Evolutionary conservation across 2,329 filamentous ascomycete species (phyloP).

Genomic region (Plectosphaerella cucumerina): DNA sequence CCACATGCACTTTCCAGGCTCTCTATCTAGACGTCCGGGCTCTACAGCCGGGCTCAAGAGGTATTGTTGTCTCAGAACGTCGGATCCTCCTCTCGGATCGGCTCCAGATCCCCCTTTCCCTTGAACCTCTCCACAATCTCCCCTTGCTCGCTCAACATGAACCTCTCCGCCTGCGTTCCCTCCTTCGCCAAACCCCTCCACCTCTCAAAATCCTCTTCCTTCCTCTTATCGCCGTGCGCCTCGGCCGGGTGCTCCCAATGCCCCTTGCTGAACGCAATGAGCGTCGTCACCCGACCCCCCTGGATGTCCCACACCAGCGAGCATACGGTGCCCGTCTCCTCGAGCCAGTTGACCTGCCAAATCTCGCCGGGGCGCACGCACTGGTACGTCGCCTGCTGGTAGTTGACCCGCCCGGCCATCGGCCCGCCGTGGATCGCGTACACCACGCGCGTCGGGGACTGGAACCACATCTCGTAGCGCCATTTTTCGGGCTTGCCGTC

Average conservation of each 20-base stretch:
- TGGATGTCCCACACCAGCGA: slow-evolving; percentile 53
- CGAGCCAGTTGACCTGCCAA: slow-evolving; percentile 58
- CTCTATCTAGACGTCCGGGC: no score
- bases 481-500: slow-evolving; percentile 51
- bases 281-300: slow-evolving; percentile 41
- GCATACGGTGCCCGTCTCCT: slow-evolving; percentile 55
- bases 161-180: slow-evolving; percentile 44
- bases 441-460: slow-evolving; percentile 47
- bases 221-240: slow-evolving; percentile 54
- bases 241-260: slow-evolving; percentile 49
- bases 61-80: slow-evolving; percentile 16
- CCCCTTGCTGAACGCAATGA: slow-evolving; percentile 49
- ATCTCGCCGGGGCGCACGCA: slow-evolving; percentile 53
- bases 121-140: slow-evolving; percentile 44
- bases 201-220: slow-evolving; percentile 42
- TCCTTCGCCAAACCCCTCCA: slow-evolving; percentile 46
- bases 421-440: slow-evolving; percentile 58
- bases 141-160: slow-evolving; percentile 50
- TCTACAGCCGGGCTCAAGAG: no score
- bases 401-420: slow-evolving; percentile 52
- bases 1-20: no score
- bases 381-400: slow-evolving; percentile 50
- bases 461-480: slow-evolving; percentile 60
- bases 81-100: slow-evolving; percentile 31
- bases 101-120: slow-evolving; percentile 41